These are phyloP conservation scores for Abelmoschus esculentus DNA, from an alignment of 345 rosid genomes.

Conservation along the genomic window DNA sequence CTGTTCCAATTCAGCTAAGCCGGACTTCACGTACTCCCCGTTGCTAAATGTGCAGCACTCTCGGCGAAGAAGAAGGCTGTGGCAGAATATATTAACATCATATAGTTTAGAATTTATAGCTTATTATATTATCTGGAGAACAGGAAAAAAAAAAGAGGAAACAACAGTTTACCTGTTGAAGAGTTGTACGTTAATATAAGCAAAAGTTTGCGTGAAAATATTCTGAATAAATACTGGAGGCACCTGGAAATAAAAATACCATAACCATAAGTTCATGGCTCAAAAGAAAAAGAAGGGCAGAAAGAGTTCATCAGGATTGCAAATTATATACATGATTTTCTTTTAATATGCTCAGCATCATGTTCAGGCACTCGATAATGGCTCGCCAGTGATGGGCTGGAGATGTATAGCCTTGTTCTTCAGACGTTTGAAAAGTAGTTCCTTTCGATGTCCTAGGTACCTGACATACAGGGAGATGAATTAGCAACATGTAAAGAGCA, in stretches of 20 bases:
- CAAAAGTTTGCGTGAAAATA: slow-evolving; percentile 62
- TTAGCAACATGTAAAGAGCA: not conserved
- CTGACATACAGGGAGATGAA: slow-evolving; percentile 24
- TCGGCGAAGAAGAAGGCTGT: slow-evolving; percentile 67
- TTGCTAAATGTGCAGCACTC: slow-evolving; percentile 85
- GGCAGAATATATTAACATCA: slow-evolving; percentile 12
- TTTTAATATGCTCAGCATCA: slow-evolving; percentile 46
- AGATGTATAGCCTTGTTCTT: slow-evolving; percentile 31
- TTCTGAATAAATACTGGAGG: slow-evolving; percentile 71
- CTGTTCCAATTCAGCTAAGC: slow-evolving; percentile 63
- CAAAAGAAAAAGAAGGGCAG: not conserved
- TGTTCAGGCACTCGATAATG: slow-evolving; percentile 54
- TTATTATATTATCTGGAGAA: not conserved
- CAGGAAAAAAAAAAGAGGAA: not conserved
- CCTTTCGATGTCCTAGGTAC: slow-evolving; percentile 44
- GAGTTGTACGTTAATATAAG: slow-evolving; percentile 68
- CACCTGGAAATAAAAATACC: slow-evolving; percentile 45
- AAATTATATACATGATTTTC: slow-evolving; percentile 60
- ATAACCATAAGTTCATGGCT: slow-evolving; percentile 8
- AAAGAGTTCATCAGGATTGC: not conserved
- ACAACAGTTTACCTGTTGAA: slow-evolving; percentile 59
- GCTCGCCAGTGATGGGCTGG: slow-evolving; percentile 51
- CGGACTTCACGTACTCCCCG: slow-evolving; percentile 76
- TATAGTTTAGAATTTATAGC: not conserved
- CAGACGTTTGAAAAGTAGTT: slow-evolving; percentile 30